Evolutionary conservation across 805 yeast genomes (phyloP).

Genomic region (Ogataea allantospora): DNA sequence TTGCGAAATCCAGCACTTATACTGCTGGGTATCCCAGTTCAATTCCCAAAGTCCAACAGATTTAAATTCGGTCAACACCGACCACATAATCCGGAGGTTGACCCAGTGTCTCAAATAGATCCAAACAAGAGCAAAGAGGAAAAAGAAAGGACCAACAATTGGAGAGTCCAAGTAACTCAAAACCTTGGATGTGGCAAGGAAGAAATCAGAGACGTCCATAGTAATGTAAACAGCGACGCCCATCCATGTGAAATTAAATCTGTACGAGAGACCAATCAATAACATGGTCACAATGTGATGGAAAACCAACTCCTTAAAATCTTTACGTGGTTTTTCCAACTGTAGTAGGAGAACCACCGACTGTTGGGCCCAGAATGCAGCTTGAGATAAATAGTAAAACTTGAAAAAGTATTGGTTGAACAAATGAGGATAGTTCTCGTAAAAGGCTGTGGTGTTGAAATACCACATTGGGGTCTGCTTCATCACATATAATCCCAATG

Average conservation of each 20-base stretch:
- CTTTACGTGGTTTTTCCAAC: slow-evolving; percentile 94
- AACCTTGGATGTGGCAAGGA: slow-evolving; percentile 81
- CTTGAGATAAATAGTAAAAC: slow-evolving; percentile 83
- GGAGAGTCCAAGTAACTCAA: slow-evolving; percentile 77
- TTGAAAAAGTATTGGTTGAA: slow-evolving; percentile 70
- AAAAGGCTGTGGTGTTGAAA: slow-evolving; percentile 82
- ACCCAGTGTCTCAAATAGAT: slow-evolving; percentile 84
- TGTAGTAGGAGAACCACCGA: slow-evolving; percentile 77
- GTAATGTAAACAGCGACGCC: slow-evolving; percentile 89
- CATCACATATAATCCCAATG: slow-evolving; percentile 90
- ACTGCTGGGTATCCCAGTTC: slow-evolving; percentile 87
- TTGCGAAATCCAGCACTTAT: slow-evolving; percentile 94
- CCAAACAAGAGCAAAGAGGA: slow-evolving; percentile 74
- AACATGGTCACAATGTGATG: slow-evolving; percentile 93
- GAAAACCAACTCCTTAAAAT: slow-evolving; percentile 82
- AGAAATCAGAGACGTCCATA: slow-evolving; percentile 94
- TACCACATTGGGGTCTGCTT: slow-evolving; percentile 80
- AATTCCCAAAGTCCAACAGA: slow-evolving; percentile 80
- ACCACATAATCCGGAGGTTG: slow-evolving; percentile 78
- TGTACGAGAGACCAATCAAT: slow-evolving; percentile 80
- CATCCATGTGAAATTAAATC: slow-evolving; percentile 95
- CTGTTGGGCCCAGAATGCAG: slow-evolving; percentile 98
- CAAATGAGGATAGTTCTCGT: slow-evolving; percentile 78
- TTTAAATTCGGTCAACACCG: slow-evolving; percentile 80
- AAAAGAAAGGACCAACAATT: slow-evolving; percentile 61